phyloP scores from a whole-genome alignment of 768 basidiomycete genomes.

The Amanita subjunquillea region DNA sequence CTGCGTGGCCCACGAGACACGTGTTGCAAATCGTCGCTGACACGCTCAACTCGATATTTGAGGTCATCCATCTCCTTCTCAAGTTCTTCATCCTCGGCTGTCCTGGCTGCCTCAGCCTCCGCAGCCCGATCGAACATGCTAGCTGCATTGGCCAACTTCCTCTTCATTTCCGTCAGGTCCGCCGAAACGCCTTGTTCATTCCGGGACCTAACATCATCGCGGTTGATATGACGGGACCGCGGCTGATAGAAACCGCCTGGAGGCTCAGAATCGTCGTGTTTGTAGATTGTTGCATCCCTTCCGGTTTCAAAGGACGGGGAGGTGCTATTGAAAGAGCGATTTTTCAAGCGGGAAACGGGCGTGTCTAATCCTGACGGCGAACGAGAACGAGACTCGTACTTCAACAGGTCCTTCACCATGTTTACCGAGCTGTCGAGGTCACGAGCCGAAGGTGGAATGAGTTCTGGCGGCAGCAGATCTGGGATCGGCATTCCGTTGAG shows the following conservation, averaged over 20 bases:
- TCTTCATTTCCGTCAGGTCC: slow-evolving; percentile 83
- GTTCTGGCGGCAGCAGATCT: slow-evolving; percentile 75
- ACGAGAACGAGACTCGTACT: slow-evolving; percentile 73
- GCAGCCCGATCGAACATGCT: slow-evolving; percentile 68
- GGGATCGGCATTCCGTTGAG: slow-evolving; percentile 91
- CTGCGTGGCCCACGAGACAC: slow-evolving; percentile 67
- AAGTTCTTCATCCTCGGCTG: slow-evolving; percentile 82
- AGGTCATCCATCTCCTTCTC: slow-evolving; percentile 85
- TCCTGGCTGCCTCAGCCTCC: slow-evolving; percentile 48
- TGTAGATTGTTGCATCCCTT: slow-evolving; percentile 89
- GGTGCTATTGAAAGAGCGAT: slow-evolving; percentile 58
- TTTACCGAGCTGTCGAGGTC: slow-evolving; percentile 87
- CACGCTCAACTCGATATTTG: slow-evolving; percentile 70
- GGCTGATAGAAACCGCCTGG: slow-evolving; percentile 69
- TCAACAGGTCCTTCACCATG: slow-evolving; percentile 79
- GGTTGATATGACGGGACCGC: slow-evolving; percentile 74
- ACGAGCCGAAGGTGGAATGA: slow-evolving; percentile 83
- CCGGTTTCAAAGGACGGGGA: slow-evolving; percentile 43
- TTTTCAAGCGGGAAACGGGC: slow-evolving; percentile 52
- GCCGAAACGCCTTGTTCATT: slow-evolving; percentile 52
- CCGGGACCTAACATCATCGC: slow-evolving; percentile 66
- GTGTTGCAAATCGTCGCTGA: slow-evolving; percentile 90
- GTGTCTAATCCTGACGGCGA: slow-evolving; percentile 43
- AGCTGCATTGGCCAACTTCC: slow-evolving; percentile 69
- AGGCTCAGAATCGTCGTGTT: slow-evolving; percentile 58